Evolutionary conservation across 2,329 filamentous ascomycete species (phyloP).

Genomic region (Herpotrichia juniperi): DNA sequence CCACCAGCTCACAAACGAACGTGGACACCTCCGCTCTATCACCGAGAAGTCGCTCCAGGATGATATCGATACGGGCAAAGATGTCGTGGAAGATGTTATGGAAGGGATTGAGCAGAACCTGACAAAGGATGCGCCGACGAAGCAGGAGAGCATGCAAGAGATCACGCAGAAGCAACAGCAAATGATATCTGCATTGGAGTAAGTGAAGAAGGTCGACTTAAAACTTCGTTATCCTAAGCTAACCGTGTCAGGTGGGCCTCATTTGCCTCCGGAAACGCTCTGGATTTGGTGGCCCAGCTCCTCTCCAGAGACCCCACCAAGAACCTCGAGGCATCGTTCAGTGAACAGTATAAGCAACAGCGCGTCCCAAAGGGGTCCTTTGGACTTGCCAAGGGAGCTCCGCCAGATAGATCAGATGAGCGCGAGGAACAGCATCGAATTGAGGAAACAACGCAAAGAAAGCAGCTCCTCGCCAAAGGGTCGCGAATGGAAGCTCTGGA

Average conservation of each 20-base stretch:
- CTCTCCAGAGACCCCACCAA: slow-evolving; percentile 38
- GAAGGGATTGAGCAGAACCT: slow-evolving; percentile 55
- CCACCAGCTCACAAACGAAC: slow-evolving; percentile 76
- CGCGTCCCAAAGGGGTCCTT: slow-evolving; percentile 47
- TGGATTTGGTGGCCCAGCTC: slow-evolving; percentile 39
- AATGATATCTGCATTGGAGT: slow-evolving; percentile 50
- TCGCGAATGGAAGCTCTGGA: slow-evolving; percentile 82
- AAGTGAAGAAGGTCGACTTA: slow-evolving; percentile 15
- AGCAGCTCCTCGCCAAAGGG: slow-evolving; percentile 63
- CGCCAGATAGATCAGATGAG: slow-evolving; percentile 25
- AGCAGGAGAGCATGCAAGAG: slow-evolving; percentile 45
- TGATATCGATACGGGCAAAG: slow-evolving; percentile 62
- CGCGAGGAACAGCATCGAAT: slow-evolving; percentile 31
- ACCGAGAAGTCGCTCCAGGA: slow-evolving; percentile 74
- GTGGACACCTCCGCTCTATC: slow-evolving; percentile 81
- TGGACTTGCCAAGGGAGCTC: slow-evolving; percentile 31
- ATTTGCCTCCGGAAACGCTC: slow-evolving; percentile 37
- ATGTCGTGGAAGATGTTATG: slow-evolving; percentile 47
- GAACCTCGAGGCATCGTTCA: slow-evolving; percentile 32
- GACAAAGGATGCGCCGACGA: slow-evolving; percentile 43
- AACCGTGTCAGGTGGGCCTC: slow-evolving; percentile 29
- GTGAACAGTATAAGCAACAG: slow-evolving; percentile 30
- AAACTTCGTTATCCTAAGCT: not conserved
- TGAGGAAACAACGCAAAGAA: slow-evolving; percentile 32
- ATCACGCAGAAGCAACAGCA: slow-evolving; percentile 47